Conservation (phyloP, 208 protist species). For the Acanthamoeba sp. region DNA sequence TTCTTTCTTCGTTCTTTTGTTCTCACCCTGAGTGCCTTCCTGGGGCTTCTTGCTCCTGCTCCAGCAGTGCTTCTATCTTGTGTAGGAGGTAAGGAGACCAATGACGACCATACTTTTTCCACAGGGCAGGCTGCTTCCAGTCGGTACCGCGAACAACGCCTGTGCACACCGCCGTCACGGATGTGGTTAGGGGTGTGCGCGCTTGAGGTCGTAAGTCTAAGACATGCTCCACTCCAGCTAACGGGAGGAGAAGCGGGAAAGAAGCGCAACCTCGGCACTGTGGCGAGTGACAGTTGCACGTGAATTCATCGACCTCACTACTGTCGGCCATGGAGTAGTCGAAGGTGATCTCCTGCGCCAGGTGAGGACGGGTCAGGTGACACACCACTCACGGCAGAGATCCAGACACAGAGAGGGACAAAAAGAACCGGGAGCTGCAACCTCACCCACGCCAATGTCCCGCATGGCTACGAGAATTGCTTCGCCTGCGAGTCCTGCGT, state of each 20-base stretch:
- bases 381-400: too few species aligned
- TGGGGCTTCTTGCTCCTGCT: not conserved
- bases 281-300: conserved; percentile 5
- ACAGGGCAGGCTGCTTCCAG: conserved; percentile 54
- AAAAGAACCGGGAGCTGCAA: not conserved
- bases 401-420: not conserved
- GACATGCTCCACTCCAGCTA: not conserved
- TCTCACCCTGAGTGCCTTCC: not conserved
- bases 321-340: conserved; percentile 59
- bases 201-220: not conserved
- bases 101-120: conserved; percentile 28
- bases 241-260: not conserved
- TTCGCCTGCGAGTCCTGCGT: conserved; percentile 44
- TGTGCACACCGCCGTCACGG: not conserved
- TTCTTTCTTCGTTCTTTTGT: not conserved
- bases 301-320: conserved; percentile 67
- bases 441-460: conserved; percentile 39
- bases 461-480: conserved; percentile 62
- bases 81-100: conserved; percentile 70
- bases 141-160: conserved; percentile 71
- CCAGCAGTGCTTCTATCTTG: conserved; percentile 14
- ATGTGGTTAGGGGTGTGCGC: not conserved
- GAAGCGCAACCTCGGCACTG: conserved; percentile 65
- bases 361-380: not conserved
- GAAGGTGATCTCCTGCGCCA: conserved; percentile 54